Evolutionary conservation across 2,329 filamentous ascomycete species (phyloP).

Genomic region (Cladosporium sphaerospermum): DNA sequence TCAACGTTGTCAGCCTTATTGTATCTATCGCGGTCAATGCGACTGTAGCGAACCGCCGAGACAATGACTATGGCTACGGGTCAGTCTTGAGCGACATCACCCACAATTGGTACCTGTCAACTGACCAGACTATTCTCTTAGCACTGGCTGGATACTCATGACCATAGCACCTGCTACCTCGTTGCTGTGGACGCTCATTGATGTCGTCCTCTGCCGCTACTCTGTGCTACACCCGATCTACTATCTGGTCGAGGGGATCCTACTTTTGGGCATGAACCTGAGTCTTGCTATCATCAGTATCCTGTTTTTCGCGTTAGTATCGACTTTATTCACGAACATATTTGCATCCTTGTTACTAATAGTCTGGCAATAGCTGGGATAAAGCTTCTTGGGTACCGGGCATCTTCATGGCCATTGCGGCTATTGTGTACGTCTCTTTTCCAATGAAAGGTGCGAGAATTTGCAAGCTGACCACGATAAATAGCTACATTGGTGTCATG

Average conservation of each 20-base stretch:
- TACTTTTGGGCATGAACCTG: not conserved
- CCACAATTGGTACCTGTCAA: not conserved
- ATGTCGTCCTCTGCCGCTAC: slow-evolving; percentile 2
- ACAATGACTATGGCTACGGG: slow-evolving; percentile 5
- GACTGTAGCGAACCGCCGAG: not conserved
- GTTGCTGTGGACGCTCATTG: slow-evolving; percentile 2
- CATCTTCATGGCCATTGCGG: not conserved
- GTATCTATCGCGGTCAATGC: not conserved
- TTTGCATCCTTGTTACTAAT: not conserved
- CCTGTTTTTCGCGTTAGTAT: not conserved
- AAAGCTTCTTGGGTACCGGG: not conserved
- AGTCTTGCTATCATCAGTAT: not conserved
- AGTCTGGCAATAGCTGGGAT: not conserved
- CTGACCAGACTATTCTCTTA: not conserved
- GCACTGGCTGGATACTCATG: not conserved
- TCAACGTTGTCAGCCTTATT: slow-evolving; percentile 5
- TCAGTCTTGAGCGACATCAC: not conserved
- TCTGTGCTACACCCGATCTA: slow-evolving; percentile 3
- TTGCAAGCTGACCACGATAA: not conserved
- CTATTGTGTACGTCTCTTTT: not conserved
- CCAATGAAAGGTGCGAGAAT: not conserved
- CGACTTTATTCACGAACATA: not conserved
- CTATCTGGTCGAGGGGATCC: not conserved
- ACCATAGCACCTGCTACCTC: not conserved
- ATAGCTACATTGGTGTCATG: slow-evolving; percentile 2